phyloP scores from a whole-genome alignment of 2,329 filamentous ascomycete species.

The Colletotrichum navitas region DNA sequence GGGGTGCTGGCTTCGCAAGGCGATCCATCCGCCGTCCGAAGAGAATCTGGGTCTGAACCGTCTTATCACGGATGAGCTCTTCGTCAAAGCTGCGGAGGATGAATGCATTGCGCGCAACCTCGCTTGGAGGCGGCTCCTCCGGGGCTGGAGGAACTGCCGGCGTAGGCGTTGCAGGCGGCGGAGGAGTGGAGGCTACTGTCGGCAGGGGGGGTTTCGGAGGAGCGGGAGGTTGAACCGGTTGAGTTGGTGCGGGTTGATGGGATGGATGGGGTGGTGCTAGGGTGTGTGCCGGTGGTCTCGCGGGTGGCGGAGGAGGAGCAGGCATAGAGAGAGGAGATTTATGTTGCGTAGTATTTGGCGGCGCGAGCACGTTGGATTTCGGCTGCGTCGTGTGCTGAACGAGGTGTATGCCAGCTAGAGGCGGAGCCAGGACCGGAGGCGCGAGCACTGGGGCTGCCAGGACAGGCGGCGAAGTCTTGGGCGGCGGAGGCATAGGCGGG shows the following conservation, averaged over 20 bases:
- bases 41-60: slow-evolving; percentile 69
- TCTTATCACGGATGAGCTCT: slow-evolving; percentile 66
- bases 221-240: slow-evolving; percentile 39
- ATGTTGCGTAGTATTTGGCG: slow-evolving; percentile 57
- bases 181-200: slow-evolving; percentile 32
- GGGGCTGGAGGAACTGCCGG: slow-evolving; percentile 38
- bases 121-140: slow-evolving; percentile 44
- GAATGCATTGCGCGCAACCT: slow-evolving; percentile 68
- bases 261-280: slow-evolving; percentile 39
- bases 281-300: slow-evolving; percentile 42
- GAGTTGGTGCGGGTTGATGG: slow-evolving; percentile 36
- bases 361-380: slow-evolving; percentile 60
- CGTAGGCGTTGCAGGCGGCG: slow-evolving; percentile 45
- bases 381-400: slow-evolving; percentile 48
- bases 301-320: slow-evolving; percentile 44
- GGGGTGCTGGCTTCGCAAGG: slow-evolving; percentile 65
- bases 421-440: slow-evolving; percentile 54
- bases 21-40: slow-evolving; percentile 69
- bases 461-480: slow-evolving; percentile 45
- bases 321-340: slow-evolving; percentile 54
- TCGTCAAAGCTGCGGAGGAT: slow-evolving; percentile 72
- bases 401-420: slow-evolving; percentile 49
- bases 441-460: slow-evolving; percentile 54
- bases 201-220: slow-evolving; percentile 36
- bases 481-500: slow-evolving; percentile 25